These are phyloP conservation scores for Galerina marginata DNA, from an alignment of 768 basidiomycete genomes.

Conservation along the genomic window DNA sequence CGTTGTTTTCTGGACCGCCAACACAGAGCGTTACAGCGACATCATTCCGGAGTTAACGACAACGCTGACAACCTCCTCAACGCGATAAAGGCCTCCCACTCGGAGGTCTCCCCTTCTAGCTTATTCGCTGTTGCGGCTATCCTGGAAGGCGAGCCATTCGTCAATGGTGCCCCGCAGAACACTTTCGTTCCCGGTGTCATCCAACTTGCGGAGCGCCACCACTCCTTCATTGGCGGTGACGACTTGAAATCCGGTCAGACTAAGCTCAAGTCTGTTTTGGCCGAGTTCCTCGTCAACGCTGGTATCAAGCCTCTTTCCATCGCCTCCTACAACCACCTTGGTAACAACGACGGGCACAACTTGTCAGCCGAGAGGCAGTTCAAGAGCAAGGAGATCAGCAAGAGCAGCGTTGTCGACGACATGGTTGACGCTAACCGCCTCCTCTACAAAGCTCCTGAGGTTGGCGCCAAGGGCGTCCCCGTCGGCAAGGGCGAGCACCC, in stretches of 20 bases:
- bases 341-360: constrained; percentile 97
- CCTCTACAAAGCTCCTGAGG: constrained; percentile 83
- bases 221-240: constrained; percentile 96
- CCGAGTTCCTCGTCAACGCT: constrained; percentile 98
- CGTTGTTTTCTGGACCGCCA: constrained; percentile 98
- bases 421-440: constrained; percentile 94
- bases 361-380: constrained; percentile 91
- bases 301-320: constrained; percentile 98
- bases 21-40: constrained; percentile 97
- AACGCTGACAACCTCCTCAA: constrained; percentile 86
- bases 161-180: constrained; percentile 99
- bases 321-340: constrained; percentile 97
- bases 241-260: constrained; percentile 99
- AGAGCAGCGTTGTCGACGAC: constrained; percentile 96
- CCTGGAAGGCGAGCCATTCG: constrained; percentile 93
- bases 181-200: constrained; percentile 97
- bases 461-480: constrained; percentile 52
- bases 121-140: constrained; percentile 95
- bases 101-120: constrained; percentile 95
- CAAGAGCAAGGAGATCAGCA: constrained; percentile 98
- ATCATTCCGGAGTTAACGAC: constrained; percentile 96
- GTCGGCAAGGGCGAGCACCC: constrained; percentile 93
- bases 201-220: constrained; percentile 85
- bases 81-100: constrained; percentile 83
- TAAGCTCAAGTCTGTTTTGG: constrained; percentile 94